Evolutionary conservation across 305 asterid species (phyloP).

Genomic region (Fraxinus angustifolia): DNA sequence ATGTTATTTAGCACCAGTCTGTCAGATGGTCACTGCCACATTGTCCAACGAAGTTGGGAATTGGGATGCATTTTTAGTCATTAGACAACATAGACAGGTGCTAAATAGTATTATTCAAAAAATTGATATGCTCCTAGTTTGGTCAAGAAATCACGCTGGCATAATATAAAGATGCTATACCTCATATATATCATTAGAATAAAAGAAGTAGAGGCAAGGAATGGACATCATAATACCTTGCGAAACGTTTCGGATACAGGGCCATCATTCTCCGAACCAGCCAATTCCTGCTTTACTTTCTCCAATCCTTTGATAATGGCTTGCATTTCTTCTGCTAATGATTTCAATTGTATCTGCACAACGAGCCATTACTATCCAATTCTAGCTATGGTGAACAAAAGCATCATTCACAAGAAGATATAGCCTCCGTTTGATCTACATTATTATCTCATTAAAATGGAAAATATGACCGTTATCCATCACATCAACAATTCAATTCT

Average conservation of each 20-base stretch:
- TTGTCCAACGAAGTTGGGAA: neutral
- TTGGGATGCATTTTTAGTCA: neutral
- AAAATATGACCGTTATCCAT: too few relatives aligned
- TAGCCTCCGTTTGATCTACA: neutral
- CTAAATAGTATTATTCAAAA: neutral
- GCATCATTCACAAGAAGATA: slow-evolving; percentile 22
- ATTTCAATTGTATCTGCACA: slow-evolving; percentile 82
- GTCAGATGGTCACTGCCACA: neutral
- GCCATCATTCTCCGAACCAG: slow-evolving; percentile 83
- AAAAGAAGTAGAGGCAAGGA: slow-evolving; percentile 3
- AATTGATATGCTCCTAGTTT: neutral
- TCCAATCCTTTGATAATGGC: slow-evolving; percentile 85
- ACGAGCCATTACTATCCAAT: slow-evolving; percentile 11
- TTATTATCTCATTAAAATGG: too few relatives aligned
- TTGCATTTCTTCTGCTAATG: slow-evolving; percentile 97
- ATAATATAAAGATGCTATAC: neutral
- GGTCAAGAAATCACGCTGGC: neutral
- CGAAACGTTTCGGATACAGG: slow-evolving; percentile 66
- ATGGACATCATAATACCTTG: slow-evolving; percentile 47
- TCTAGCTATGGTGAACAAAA: slow-evolving; percentile 5
- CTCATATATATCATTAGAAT: neutral
- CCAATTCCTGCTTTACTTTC: slow-evolving; percentile 86
- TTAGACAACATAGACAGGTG: neutral
- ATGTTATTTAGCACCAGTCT: neutral
- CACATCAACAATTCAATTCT: too few relatives aligned